Evolutionary conservation across 2,329 filamentous ascomycete species (phyloP).

Genomic region (Apiospora marii): DNA sequence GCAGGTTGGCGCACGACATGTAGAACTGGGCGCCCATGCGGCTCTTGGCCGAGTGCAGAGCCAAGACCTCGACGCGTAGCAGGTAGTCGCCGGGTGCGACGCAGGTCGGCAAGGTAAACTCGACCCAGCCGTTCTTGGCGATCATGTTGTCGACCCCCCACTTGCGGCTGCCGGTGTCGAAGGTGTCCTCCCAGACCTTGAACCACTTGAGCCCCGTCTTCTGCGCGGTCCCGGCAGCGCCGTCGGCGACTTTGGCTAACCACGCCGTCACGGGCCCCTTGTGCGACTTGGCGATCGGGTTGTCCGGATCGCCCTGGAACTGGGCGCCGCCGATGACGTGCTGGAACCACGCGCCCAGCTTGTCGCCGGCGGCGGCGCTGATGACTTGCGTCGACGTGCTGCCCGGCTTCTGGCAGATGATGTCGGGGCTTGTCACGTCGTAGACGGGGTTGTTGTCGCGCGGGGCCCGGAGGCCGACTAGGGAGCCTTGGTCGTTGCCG

Average conservation of each 20-base stretch:
- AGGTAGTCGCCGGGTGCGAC: constrained; percentile 63
- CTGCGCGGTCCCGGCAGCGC: constrained; percentile 50
- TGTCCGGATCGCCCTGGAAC: constrained; percentile 55
- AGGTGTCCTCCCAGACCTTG: constrained; percentile 62
- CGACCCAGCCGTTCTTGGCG: constrained; percentile 51
- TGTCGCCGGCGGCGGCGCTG: constrained; percentile 57
- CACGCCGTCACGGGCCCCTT: constrained; percentile 63
- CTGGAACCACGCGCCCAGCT: constrained; percentile 59
- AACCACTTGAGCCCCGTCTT: constrained; percentile 62
- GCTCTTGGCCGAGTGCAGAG: constrained; percentile 58
- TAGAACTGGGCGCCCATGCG: constrained; percentile 53
- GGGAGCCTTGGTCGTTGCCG: constrained; percentile 46
- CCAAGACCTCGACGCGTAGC: constrained; percentile 61
- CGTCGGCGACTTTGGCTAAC: constrained; percentile 61
- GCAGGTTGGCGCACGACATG: constrained; percentile 49
- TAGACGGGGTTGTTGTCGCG: constrained; percentile 61
- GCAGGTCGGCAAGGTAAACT: constrained; percentile 58
- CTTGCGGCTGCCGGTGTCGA: constrained; percentile 49
- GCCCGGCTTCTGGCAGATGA: constrained; percentile 57
- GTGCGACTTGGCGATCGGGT: constrained; percentile 63
- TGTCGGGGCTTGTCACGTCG: constrained; percentile 56
- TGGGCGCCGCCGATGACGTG: constrained; percentile 63
- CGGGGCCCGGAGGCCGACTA: constrained; percentile 56
- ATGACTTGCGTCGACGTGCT: constrained; percentile 53
- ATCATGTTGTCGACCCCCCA: constrained; percentile 56